Conservation (phyloP, 164 flowering plant species). For the Hamamelis virginiana region DNA sequence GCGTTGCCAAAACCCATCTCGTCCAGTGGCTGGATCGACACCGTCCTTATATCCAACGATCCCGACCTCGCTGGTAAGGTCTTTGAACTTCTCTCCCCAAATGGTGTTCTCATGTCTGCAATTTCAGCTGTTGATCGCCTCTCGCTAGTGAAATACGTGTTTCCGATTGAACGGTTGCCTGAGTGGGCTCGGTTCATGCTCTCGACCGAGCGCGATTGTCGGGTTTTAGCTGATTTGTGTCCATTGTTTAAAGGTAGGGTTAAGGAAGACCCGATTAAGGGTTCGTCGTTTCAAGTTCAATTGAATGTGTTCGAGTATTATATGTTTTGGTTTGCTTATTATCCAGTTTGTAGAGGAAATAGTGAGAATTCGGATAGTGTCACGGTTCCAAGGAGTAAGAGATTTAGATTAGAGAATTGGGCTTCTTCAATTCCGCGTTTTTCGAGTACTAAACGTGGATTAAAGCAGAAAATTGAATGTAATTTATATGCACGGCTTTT, state of each 20-base stretch:
- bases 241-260: constrained; percentile 57
- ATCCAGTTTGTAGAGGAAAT: constrained; percentile 72
- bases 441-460: constrained; percentile 26
- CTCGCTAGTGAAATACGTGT: constrained; percentile 66
- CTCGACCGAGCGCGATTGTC: constrained; percentile 36
- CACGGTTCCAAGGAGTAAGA: constrained; percentile 26
- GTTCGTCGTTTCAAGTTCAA: constrained; percentile 46
- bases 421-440: constrained; percentile 57
- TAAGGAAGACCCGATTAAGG: constrained; percentile 43
- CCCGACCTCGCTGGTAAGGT: constrained; percentile 39
- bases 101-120: constrained; percentile 50
- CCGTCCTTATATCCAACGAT: constrained; percentile 34
- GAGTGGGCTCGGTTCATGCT: constrained; percentile 69
- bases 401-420: constrained; percentile 70
- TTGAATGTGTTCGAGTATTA: constrained; percentile 85
- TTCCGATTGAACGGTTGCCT: constrained; percentile 78
- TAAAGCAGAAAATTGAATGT: constrained; percentile 39
- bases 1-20: constrained; percentile 9
- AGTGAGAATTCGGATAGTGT: constrained; percentile 28
- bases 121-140: constrained; percentile 61
- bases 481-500: constrained; percentile 59
- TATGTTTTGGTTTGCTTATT: constrained; percentile 91
- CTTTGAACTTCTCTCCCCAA: constrained; percentile 62
- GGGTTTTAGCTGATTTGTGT: constrained; percentile 50
- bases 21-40: constrained; percentile 62